These are phyloP conservation scores for Ampelocalamus luodianensis DNA, from an alignment of 176 grass and related monocot species.

Conservation along the genomic window DNA sequence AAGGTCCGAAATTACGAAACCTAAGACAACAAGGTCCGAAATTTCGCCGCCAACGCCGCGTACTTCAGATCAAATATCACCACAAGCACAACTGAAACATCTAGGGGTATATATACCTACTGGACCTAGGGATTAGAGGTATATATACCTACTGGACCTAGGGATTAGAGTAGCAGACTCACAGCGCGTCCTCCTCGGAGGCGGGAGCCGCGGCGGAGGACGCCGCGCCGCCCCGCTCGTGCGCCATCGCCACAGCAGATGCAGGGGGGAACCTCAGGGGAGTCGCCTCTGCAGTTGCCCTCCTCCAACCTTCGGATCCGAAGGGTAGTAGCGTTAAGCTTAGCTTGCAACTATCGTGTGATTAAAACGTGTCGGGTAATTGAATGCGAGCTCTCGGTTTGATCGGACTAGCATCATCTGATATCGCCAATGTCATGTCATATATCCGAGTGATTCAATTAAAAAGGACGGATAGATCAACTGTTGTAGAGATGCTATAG, in stretches of 20 bases:
- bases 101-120: background rate
- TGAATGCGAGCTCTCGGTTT: constrained; percentile 7
- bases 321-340: constrained; percentile 24
- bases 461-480: no score
- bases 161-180: constrained; percentile 30
- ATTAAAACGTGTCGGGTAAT: constrained; percentile 12
- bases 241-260: constrained; percentile 53
- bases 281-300: background rate
- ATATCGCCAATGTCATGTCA: no score
- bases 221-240: constrained; percentile 54
- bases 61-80: constrained; percentile 26
- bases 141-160: background rate
- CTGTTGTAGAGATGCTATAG: no score
- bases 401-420: no score
- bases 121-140: background rate
- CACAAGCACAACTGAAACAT: background rate
- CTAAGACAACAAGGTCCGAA: constrained; percentile 6
- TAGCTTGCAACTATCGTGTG: background rate
- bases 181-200: constrained; percentile 80
- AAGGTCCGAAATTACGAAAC: constrained; percentile 13
- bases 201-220: constrained; percentile 37
- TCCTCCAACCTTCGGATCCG: constrained; percentile 42
- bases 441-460: no score
- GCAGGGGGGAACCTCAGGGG: background rate
- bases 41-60: constrained; percentile 33